Base-by-base conservation (phyloP, 768 basidiomycete genomes). In the Antrodiella citrinella region DNA sequence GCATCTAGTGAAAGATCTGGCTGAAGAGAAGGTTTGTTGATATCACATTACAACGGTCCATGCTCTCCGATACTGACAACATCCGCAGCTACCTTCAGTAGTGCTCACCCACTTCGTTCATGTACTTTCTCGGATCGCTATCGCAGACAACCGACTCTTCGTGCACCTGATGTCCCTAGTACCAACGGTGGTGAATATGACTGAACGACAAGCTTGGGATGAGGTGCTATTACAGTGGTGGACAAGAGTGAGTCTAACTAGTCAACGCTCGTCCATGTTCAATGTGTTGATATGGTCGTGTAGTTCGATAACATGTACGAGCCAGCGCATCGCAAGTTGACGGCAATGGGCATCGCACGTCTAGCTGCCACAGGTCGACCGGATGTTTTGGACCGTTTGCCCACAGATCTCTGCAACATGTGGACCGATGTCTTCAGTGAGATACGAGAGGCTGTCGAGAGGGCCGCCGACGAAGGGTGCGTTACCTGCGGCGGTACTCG, bases 261-360 rank as follows among this genome's bases (percentile, higher is more conserved):
- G n/a, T 10, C 12, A 18, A 10, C 12, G 4, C 42, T 9, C n/a
- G 38, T 30, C 24, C 26, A 39, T 11, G 40, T n/a, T n/a, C n/a
- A n/a, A n/a, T 43, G 23, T 42, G 26, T 15, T 35, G 30, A 35
- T 35, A 23, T n/a, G 24, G n/a, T 57, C 15, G 22, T 44, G 2
- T 58, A 95, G 92, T 91, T 93, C 62, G 92, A 95, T 65, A 86
- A 84, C 61, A 87, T 93, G 81, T 86, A 86, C 13, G 88, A 93
- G 62, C 82, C 89, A 1, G 78, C 84, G 9, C 77, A 86, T 53
- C 82, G 92, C 51, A 95, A 95, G 68, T 71, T 95, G 50, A 69
- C 80, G 21, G 89, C 91, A 10, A 84, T 95, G 72, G 90, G 86
- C 1, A 78, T 89, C 41, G 87, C 88, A 2, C 71, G 76, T 41